phyloP scores from a whole-genome alignment of 805 yeast species.

The Candida nonsorbophila region DNA sequence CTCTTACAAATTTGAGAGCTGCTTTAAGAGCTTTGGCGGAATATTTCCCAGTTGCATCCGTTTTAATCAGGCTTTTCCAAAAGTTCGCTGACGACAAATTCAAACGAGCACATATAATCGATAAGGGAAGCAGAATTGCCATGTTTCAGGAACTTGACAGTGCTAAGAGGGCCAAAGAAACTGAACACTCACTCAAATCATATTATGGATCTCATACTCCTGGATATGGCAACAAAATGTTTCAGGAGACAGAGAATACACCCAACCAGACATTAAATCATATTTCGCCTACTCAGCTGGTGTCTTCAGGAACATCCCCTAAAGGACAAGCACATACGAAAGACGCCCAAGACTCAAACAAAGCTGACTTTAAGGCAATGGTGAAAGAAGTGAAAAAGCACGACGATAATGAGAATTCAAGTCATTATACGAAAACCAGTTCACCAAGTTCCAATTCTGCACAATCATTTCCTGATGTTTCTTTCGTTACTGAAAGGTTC shows the following conservation, averaged over 20 bases:
- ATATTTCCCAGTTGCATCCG: conserved; percentile 35
- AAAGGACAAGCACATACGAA: conserved; percentile 11
- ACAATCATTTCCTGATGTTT: conserved; percentile 46
- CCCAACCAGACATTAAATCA: conserved; percentile 3
- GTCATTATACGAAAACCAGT: conserved; percentile 12
- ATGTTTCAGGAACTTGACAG: conserved; percentile 30
- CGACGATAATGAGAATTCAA: background rate
- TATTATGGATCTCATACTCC: conserved; percentile 10
- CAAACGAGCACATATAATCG: conserved; percentile 36
- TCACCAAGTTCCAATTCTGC: conserved; percentile 29
- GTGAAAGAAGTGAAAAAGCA: conserved; percentile 25
- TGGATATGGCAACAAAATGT: conserved; percentile 1
- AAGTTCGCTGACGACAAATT: conserved; percentile 38
- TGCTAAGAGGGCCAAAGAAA: conserved; percentile 17
- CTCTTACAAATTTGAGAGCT: conserved; percentile 30
- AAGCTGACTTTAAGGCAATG: conserved; percentile 25
- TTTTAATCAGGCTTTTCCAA: conserved; percentile 31
- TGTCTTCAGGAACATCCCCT: conserved; percentile 22
- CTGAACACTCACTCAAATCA: conserved; percentile 13
- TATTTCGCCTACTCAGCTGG: conserved; percentile 12
- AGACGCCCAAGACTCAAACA: conserved; percentile 9
- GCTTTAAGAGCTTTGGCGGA: conserved; percentile 33
- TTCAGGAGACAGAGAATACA: too few relatives aligned
- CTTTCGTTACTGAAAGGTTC: conserved; percentile 49
- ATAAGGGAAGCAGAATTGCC: conserved; percentile 31